Percentiles rank a stretch among this genome's conserved stretches.
Conservation (phyloP, 352 stramenopile species). For the Phytophthora ohioensis region DNA sequence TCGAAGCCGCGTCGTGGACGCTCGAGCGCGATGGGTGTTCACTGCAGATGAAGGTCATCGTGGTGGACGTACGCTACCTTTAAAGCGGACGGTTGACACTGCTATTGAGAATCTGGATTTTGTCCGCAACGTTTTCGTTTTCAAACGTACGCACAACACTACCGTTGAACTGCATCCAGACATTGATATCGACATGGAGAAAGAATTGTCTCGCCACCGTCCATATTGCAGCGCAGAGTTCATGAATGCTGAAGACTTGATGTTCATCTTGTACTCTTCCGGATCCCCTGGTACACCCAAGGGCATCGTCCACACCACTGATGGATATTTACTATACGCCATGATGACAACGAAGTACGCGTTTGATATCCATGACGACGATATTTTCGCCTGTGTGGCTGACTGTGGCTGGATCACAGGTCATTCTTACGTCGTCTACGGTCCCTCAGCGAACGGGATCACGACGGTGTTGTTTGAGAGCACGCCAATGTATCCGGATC, state of each 20-base stretch:
- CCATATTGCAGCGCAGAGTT: conserved; percentile 95
- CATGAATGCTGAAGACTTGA: conserved; percentile 89
- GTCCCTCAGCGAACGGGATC: conserved; percentile 50
- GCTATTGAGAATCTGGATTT: conserved; percentile 88
- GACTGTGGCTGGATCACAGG: conserved; percentile 97
- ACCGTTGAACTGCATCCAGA: conserved; percentile 71
- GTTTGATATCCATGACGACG: conserved; percentile 93
- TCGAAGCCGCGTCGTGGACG: conserved; percentile 94
- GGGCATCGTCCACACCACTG: conserved; percentile 7
- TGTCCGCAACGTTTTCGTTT: conserved; percentile 63
- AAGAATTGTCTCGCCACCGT: conserved; percentile 84
- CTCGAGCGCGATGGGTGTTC: conserved; percentile 86
- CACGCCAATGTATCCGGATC: conserved; percentile 96
- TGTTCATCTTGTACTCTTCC: conserved; percentile 36
- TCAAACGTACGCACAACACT: conserved; percentile 38
- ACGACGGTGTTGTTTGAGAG: conserved; percentile 98
- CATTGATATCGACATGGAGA: conserved; percentile 94
- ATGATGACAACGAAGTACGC: conserved; percentile 93
- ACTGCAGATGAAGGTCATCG: conserved; percentile 94
- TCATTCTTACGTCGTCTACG: conserved; percentile 97
- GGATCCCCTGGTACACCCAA: conserved; percentile 24
- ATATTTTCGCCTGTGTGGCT: conserved; percentile 95
- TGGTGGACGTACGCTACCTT: conserved; percentile 89
- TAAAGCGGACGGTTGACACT: conserved; percentile 96
- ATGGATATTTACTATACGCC: conserved; percentile 37